phyloP scores from a whole-genome alignment of 2,329 filamentous ascomycete genomes.

The Botrytis galanthina region DNA sequence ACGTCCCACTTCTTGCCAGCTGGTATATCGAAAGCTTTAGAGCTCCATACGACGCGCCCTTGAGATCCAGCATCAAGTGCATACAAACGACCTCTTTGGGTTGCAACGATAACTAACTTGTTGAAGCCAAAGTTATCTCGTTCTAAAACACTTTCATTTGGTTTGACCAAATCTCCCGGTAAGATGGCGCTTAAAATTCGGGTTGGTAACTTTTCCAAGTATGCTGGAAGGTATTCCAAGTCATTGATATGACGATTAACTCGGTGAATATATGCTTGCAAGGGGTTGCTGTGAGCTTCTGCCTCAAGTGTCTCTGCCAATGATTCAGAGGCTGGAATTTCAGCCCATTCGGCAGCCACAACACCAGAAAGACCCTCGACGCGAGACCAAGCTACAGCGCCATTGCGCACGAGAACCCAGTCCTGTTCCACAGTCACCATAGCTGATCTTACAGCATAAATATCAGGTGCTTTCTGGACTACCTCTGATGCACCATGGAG shows the following conservation, averaged over 20 bases:
- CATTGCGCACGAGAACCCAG: conserved; percentile 82
- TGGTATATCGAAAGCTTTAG: conserved; percentile 58
- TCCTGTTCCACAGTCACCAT: conserved; percentile 66
- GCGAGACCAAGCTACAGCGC: conserved; percentile 74
- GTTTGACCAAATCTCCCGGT: conserved; percentile 51
- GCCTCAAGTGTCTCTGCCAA: conserved; percentile 79
- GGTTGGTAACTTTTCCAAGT: conserved; percentile 65
- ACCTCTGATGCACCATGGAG: conserved; percentile 79
- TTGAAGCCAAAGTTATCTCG: conserved; percentile 84
- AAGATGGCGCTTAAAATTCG: conserved; percentile 62
- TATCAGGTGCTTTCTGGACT: conserved; percentile 63
- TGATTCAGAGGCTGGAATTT: conserved; percentile 69
- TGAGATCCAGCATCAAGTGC: conserved; percentile 74
- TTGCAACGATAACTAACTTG: conserved; percentile 79
- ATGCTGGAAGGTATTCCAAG: conserved; percentile 71
- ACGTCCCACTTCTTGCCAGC: conserved; percentile 61
- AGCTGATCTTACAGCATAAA: conserved; percentile 76
- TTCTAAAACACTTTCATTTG: conserved; percentile 48
- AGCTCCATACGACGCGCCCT: conserved; percentile 74
- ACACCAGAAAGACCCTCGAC: conserved; percentile 78
- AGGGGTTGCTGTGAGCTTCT: conserved; percentile 78
- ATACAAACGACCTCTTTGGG: conserved; percentile 73
- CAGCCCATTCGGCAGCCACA: conserved; percentile 77
- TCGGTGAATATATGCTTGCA: conserved; percentile 84
- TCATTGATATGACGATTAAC: conserved; percentile 79